A percentile compares a stretch with the other conserved stretches of the same genome.
Evolutionary conservation across 257 asterid genomes (phyloP).

Genomic region (Solanum acaule): DNA sequence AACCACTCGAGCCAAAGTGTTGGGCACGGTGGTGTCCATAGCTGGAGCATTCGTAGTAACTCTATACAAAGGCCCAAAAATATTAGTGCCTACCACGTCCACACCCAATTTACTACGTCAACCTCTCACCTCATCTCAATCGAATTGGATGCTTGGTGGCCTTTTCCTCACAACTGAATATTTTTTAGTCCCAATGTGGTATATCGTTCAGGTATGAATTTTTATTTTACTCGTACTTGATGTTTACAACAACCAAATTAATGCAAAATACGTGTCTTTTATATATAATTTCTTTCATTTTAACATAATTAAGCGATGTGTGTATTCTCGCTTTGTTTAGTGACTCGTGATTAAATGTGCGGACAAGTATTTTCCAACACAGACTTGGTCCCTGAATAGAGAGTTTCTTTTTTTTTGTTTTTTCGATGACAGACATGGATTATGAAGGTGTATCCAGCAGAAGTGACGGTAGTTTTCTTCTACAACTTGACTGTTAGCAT

Average conservation of each 20-base stretch:
- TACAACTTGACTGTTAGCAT: slow-evolving; percentile 68
- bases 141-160: slow-evolving; percentile 75
- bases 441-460: slow-evolving; percentile 65
- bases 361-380: neutral
- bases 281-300: neutral
- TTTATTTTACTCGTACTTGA: neutral
- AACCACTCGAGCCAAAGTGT: slow-evolving; percentile 59
- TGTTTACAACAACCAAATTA: neutral
- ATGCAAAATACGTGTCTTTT: neutral
- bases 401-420: neutral
- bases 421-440: slow-evolving; percentile 47
- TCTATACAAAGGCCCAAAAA: slow-evolving; percentile 66
- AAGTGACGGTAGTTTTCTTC: slow-evolving; percentile 43
- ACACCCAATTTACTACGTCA: neutral
- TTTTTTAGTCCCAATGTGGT: slow-evolving; percentile 77
- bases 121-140: slow-evolving; percentile 18
- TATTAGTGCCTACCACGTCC: slow-evolving; percentile 12
- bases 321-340: neutral
- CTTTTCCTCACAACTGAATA: slow-evolving; percentile 63
- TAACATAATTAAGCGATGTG: too few relatives aligned
- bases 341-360: neutral
- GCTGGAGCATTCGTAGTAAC: slow-evolving; percentile 81
- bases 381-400: neutral
- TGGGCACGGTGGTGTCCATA: slow-evolving; percentile 67
- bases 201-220: slow-evolving; percentile 62